These are phyloP conservation scores for Misopates orontium DNA, from an alignment of 257 asterid genomes.

Conservation along the genomic window DNA sequence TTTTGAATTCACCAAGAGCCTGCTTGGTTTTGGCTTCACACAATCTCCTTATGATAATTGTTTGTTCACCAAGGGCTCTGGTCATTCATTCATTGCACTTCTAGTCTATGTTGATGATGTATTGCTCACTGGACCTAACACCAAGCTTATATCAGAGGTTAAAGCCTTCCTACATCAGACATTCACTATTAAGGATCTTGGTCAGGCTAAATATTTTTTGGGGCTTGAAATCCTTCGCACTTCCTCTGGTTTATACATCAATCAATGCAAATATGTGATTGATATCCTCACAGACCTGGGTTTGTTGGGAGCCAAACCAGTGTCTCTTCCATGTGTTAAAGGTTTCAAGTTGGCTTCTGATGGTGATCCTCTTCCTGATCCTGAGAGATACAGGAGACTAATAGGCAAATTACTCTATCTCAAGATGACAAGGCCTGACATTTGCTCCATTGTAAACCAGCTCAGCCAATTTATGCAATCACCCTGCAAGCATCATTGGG, in stretches of 20 bases:
- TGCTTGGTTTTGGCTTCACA: not conserved
- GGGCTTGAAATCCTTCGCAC: not conserved
- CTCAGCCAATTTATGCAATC: too few species aligned
- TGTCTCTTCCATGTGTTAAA: too few species aligned
- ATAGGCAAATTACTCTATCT: too few species aligned
- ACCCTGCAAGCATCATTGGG: too few species aligned
- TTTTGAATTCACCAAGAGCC: not conserved
- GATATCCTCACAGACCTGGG: too few species aligned
- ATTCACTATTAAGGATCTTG: slow-evolving; percentile 8
- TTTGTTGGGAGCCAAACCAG: too few species aligned
- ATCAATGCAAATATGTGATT: too few species aligned
- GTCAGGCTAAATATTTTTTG: not conserved
- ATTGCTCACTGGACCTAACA: not conserved
- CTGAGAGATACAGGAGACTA: too few species aligned
- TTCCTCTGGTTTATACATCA: not conserved
- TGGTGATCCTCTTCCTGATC: too few species aligned
- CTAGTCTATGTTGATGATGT: slow-evolving; percentile 18
- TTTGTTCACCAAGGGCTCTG: not conserved
- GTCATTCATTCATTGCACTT: rapidly evolving
- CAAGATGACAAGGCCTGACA: too few species aligned
- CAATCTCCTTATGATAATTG: not conserved
- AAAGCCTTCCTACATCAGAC: not conserved
- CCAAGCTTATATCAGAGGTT: rapidly evolving
- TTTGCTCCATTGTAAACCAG: too few species aligned
- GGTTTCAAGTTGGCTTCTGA: too few species aligned